These are phyloP conservation scores for Tetrahymena elliotti DNA, from an alignment of 73 alveolate genomes.

Conservation along the genomic window DNA sequence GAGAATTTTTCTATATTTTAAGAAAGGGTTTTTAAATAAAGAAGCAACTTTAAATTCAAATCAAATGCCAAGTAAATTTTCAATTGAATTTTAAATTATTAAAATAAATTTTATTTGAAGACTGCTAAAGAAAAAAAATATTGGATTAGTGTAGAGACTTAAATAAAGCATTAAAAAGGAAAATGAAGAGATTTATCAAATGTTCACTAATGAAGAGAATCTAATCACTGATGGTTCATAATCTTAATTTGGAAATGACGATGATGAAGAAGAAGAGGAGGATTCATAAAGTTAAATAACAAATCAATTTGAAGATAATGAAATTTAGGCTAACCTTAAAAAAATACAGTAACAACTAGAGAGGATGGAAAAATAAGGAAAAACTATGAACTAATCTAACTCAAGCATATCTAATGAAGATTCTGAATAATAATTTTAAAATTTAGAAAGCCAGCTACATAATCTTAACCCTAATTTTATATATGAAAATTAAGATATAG, in stretches of 20 bases:
- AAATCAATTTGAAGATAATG: not conserved
- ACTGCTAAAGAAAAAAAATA: too few species aligned
- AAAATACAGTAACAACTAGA: too few species aligned
- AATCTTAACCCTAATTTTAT: not conserved
- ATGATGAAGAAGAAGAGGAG: not conserved
- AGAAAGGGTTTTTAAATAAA: not conserved
- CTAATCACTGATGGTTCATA: not conserved
- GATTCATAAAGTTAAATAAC: not conserved
- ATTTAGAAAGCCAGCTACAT: too few species aligned
- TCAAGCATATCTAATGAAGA: not conserved
- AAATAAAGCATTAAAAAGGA: not conserved
- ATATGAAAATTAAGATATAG: not conserved
- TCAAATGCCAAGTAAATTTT: not conserved
- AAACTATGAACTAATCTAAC: too few species aligned
- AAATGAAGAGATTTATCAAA: not conserved
- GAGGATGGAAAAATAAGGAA: not conserved
- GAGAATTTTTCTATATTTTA: not conserved
- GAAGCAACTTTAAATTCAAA: not conserved
- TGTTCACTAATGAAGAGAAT: not conserved
- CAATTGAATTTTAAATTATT: too few species aligned
- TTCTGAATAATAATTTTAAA: not conserved
- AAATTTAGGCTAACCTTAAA: too few species aligned
- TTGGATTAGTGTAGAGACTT: too few species aligned
- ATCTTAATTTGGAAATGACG: not conserved
- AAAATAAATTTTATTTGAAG: too few species aligned